Percentiles rank a stretch among this genome's conserved stretches.
Conservation (phyloP, 371 early-diverging fungal species). For the Catenaria anguillulae region DNA sequence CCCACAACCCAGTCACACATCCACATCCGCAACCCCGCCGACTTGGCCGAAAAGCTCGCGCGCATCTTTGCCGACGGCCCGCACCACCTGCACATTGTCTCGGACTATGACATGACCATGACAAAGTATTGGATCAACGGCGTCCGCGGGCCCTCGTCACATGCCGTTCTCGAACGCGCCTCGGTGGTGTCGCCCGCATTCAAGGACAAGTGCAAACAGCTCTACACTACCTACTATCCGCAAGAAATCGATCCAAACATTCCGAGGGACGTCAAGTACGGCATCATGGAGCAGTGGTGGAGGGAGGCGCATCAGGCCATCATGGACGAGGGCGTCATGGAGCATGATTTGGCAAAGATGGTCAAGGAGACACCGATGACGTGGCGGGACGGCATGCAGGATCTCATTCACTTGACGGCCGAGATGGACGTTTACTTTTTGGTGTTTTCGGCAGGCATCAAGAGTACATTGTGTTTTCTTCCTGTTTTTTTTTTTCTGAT, state of each 20-base stretch:
- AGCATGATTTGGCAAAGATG: conserved; percentile 35
- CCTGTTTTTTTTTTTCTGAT: conserved; percentile 2
- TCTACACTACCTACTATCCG: conserved; percentile 51
- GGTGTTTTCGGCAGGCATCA: conserved; percentile 60
- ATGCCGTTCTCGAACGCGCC: not conserved
- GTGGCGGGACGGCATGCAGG: conserved; percentile 30
- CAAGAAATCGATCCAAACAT: conserved; percentile 35
- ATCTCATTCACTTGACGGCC: conserved; percentile 25
- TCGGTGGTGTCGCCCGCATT: conserved; percentile 14
- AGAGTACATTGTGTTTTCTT: conserved; percentile 15
- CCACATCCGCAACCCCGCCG: not conserved
- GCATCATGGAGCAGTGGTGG: conserved; percentile 63
- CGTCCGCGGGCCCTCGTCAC: conserved; percentile 19
- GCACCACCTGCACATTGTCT: conserved; percentile 36
- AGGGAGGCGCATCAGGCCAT: conserved; percentile 37
- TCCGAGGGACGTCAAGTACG: conserved; percentile 39
- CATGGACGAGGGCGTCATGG: conserved; percentile 28
- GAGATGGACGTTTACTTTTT: conserved; percentile 37
- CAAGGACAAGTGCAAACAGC: conserved; percentile 23
- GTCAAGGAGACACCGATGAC: conserved; percentile 32
- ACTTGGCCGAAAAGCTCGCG: conserved; percentile 23
- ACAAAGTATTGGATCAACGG: conserved; percentile 45
- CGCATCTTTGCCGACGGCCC: conserved; percentile 34
- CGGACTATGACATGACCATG: conserved; percentile 67
- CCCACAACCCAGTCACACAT: not conserved